Percentiles rank a stretch among this genome's conserved stretches.
These are phyloP conservation scores for Henckelia pumila DNA, from an alignment of 257 asterid genomes.

Conservation along the genomic window DNA sequence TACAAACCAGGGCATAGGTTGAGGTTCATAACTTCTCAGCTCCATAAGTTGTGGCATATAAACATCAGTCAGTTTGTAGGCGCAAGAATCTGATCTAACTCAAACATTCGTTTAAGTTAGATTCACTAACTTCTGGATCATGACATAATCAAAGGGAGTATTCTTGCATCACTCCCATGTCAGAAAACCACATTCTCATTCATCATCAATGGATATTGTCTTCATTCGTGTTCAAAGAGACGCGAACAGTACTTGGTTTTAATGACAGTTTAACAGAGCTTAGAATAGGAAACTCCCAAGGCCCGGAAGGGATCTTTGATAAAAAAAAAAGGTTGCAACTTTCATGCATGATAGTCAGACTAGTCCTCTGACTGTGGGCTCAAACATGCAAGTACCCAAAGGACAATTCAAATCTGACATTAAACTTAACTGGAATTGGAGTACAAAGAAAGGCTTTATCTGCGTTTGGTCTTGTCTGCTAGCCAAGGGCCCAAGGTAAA, in stretches of 20 bases:
- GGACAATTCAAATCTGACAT: too few relatives aligned
- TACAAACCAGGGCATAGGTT: too few relatives aligned
- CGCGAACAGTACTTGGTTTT: not conserved
- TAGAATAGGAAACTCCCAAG: not conserved
- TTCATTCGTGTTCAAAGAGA: not conserved
- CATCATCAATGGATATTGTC: not conserved
- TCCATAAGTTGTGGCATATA: too few relatives aligned
- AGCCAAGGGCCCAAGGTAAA: not conserved
- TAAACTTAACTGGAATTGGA: too few relatives aligned
- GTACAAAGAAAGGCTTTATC: not conserved
- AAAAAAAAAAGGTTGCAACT: too few relatives aligned
- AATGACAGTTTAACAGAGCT: not conserved
- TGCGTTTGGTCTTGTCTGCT: not conserved
- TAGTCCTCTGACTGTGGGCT: too few relatives aligned
- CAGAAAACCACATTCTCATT: not conserved
- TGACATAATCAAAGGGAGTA: not conserved
- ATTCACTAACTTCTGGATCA: not conserved
- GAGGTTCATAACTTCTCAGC: not conserved
- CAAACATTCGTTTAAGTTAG: not conserved
- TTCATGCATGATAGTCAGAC: not conserved
- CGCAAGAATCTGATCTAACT: not conserved
- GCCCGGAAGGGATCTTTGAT: not conserved
- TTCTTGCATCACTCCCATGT: too few relatives aligned
- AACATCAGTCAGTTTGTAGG: not conserved
- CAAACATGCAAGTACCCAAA: too few relatives aligned